Percentiles rank a stretch among this genome's conserved stretches.
These are phyloP conservation scores for Phaeotremella skinneri DNA, from an alignment of 768 basidiomycete species.

Conservation along the genomic window DNA sequence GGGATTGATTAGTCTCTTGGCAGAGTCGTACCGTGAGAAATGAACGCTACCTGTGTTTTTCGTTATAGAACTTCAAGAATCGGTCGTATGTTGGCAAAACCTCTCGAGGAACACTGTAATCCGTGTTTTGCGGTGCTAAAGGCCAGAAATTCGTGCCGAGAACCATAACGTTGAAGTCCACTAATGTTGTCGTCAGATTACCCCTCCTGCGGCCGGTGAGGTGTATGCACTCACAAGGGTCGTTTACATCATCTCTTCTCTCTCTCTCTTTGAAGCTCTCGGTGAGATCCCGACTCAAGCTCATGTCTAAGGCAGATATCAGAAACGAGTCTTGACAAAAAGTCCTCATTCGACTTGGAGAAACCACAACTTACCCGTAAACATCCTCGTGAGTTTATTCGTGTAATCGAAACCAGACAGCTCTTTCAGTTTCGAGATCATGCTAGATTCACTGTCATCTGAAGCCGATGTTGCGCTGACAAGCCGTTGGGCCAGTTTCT, in stretches of 20 bases:
- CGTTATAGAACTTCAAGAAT: constrained; percentile 89
- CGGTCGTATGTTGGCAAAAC: constrained; percentile 82
- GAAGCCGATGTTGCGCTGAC: constrained; percentile 88
- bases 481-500: constrained; percentile 86
- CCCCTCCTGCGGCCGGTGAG: not conserved
- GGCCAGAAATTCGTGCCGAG: constrained; percentile 97
- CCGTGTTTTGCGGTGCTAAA: constrained; percentile 67
- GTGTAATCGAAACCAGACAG: constrained; percentile 97
- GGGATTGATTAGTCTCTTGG: not conserved
- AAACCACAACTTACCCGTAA: constrained; percentile 66
- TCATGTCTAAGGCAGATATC: constrained; percentile 69
- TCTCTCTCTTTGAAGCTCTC: constrained; percentile 92
- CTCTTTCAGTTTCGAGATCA: constrained; percentile 97
- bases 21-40: not conserved
- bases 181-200: constrained; percentile 36
- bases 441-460: constrained; percentile 92
- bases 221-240: constrained; percentile 56
- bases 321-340: constrained; percentile 17
- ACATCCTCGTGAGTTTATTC: constrained; percentile 93
- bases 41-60: constrained; percentile 69
- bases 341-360: not conserved
- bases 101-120: constrained; percentile 85
- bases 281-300: constrained; percentile 88
- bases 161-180: constrained; percentile 90
- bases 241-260: constrained; percentile 62